Evolutionary conservation across 2,329 filamentous ascomycete species (phyloP), one percentile per base, ranked within the genome.

Genomic region (Helicocarpus griseus): DNA sequence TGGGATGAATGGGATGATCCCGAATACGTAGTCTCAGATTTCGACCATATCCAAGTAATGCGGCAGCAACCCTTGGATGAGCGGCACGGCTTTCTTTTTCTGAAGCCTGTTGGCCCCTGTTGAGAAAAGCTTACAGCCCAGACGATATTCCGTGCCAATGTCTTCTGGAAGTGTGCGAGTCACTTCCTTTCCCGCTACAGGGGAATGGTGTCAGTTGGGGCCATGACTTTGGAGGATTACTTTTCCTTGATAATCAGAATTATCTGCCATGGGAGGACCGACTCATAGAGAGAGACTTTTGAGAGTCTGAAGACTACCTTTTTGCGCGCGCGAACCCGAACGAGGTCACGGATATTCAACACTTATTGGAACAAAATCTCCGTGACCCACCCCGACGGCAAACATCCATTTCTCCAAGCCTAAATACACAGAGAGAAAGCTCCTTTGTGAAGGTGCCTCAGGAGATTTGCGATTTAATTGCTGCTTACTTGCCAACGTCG

Each of bases 31-130:
- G 24, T 29, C 13, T 35, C n/a, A 26, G 5, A 7, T n/a, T n/a
- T 21, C 0, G 38, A 54, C n/a, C 2, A 35, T 14, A 41, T 55
- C 36, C 47, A 39, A 28, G 50, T 55, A 22, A 55, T 55, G 53
- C 19, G 24, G 40, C 40, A 43, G 28, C 9, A 8, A 14, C 41
- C 41, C 7, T 9, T 6, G 26, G 17, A 45, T 24, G 41, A 21
- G 7, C 41, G 41, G 5, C 41, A 45, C 17, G 41, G 41, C 17
- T 45, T 45, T 45, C 9, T 45, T 8, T 21, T 45, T 5, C 41
- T 24, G 41, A 45, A 6, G 5, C 41, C 21, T 45, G 41, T 21
- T 45, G 41, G 41, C 41, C 6, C 17, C 41, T 45, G 5, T 21
- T 45, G 14, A 8, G 21, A 21, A 45, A 28, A 17, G 5, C 17